These are phyloP conservation scores for Nyctanthes arbortristis DNA, from an alignment of 257 asterid genomes.

Conservation along the genomic window DNA sequence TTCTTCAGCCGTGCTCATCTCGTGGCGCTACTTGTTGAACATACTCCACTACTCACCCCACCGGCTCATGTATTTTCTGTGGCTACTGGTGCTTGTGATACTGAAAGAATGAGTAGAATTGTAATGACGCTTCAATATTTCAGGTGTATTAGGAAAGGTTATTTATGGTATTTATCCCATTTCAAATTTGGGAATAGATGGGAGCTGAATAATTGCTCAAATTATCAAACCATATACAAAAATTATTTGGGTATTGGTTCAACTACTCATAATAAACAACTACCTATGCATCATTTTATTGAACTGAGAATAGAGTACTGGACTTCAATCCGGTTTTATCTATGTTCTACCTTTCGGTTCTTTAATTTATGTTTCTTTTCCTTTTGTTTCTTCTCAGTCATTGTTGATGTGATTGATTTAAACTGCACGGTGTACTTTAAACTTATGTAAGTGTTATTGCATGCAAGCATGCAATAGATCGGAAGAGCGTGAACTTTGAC, in stretches of 20 bases:
- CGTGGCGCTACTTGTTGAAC: too few relatives aligned
- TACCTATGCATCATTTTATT: not conserved
- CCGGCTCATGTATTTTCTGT: too few relatives aligned
- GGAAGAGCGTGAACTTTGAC: not conserved
- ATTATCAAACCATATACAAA: not conserved
- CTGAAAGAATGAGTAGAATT: too few relatives aligned
- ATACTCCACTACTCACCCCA: too few relatives aligned
- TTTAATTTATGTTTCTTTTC: not conserved
- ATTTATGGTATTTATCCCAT: not conserved
- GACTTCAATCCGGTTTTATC: too few relatives aligned
- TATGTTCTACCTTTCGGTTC: not conserved
- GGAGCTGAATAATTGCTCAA: not conserved
- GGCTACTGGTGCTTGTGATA: too few relatives aligned
- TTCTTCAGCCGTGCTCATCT: too few relatives aligned
- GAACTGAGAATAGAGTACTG: not conserved
- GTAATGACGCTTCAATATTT: too few relatives aligned
- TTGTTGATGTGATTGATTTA: slow-evolving; percentile 1
- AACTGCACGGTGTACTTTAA: slow-evolving; percentile 4
- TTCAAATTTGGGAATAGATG: not conserved
- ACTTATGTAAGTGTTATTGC: not conserved
- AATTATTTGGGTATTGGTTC: not conserved
- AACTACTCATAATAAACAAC: not conserved
- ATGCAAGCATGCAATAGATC: not conserved
- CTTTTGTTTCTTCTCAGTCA: not conserved
- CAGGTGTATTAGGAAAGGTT: not conserved